Conservation (phyloP, 2,329 filamentous ascomycete species). For the Xylariales sp. region DNA sequence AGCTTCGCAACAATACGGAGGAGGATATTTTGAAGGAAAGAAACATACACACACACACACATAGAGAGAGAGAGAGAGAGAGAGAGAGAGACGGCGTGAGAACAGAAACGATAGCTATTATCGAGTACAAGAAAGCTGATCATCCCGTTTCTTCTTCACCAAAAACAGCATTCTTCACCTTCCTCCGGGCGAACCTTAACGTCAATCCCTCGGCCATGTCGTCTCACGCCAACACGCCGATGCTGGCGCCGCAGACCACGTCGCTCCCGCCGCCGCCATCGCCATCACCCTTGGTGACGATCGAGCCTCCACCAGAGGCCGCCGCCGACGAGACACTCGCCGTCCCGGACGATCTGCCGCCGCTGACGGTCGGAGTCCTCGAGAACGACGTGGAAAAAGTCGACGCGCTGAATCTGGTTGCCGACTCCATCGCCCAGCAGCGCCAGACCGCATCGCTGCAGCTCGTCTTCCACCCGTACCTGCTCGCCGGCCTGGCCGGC, state of each 20-base stretch:
- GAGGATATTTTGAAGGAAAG: no score
- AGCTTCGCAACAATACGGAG: no score
- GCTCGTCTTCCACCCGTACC: conserved; percentile 60
- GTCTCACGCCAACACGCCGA: conserved; percentile 61
- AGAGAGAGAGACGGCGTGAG: no score
- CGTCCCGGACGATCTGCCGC: conserved; percentile 51
- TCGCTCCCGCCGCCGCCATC: conserved; percentile 29
- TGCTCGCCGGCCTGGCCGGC: conserved; percentile 42
- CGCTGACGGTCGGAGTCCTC: conserved; percentile 58
- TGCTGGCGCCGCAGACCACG: conserved; percentile 49
- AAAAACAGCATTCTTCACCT: conserved; percentile 71
- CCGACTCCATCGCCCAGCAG: conserved; percentile 81
- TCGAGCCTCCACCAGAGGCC: conserved; percentile 31
- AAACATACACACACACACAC: no score
- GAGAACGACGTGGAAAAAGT: conserved; percentile 55
- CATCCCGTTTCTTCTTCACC: no score
- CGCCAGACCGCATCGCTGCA: conserved; percentile 61
- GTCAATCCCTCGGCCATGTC: conserved; percentile 59
- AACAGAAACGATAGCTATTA: neutral
- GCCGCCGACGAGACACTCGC: conserved; percentile 39
- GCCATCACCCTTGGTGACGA: conserved; percentile 30
- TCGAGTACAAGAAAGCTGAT: no score
- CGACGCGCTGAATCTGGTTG: conserved; percentile 67
- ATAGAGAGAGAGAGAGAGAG: no score
- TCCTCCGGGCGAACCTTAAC: conserved; percentile 74